phyloP scores from a whole-genome alignment of 148 eudicot species.

The Hydrangea macrophylla region DNA sequence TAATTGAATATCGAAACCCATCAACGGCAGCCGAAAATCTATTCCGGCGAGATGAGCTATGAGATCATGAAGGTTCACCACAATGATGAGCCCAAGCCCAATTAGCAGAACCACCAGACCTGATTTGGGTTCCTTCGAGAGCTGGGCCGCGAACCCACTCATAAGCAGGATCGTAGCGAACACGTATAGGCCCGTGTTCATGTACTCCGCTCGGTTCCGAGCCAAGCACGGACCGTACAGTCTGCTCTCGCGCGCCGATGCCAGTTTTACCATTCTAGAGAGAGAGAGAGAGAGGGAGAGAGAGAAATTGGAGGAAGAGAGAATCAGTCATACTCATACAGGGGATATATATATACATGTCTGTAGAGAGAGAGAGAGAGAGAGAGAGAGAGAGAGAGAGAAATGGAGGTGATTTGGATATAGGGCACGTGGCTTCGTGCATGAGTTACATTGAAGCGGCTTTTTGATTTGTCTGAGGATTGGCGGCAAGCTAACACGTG shows the following conservation, averaged over 20 bases:
- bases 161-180: slow-evolving; percentile 51
- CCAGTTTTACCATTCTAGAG: slow-evolving; percentile 70
- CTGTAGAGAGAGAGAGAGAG: background rate
- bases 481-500: slow-evolving; percentile 6
- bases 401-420: background rate
- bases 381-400: background rate
- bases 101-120: slow-evolving; percentile 59
- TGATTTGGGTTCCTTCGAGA: slow-evolving; percentile 50
- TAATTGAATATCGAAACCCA: slow-evolving; percentile 60
- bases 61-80: slow-evolving; percentile 67
- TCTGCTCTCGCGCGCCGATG: slow-evolving; percentile 74
- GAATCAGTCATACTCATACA: too few relatives aligned
- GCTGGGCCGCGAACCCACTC: slow-evolving; percentile 52
- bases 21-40: slow-evolving; percentile 46
- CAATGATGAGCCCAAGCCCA: slow-evolving; percentile 27
- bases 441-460: slow-evolving; percentile 9
- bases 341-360: too few relatives aligned
- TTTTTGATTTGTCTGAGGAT: too few relatives aligned
- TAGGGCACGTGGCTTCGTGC: slow-evolving; percentile 10
- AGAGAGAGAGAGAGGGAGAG: background rate
- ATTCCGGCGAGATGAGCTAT: slow-evolving; percentile 69
- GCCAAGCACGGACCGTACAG: slow-evolving; percentile 57
- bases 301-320: background rate
- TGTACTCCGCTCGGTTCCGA: slow-evolving; percentile 59
- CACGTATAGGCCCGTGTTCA: slow-evolving; percentile 72